Conservation (phyloP, 495 filamentous ascomycete genomes). For the Aspergillus haitiensis region DNA sequence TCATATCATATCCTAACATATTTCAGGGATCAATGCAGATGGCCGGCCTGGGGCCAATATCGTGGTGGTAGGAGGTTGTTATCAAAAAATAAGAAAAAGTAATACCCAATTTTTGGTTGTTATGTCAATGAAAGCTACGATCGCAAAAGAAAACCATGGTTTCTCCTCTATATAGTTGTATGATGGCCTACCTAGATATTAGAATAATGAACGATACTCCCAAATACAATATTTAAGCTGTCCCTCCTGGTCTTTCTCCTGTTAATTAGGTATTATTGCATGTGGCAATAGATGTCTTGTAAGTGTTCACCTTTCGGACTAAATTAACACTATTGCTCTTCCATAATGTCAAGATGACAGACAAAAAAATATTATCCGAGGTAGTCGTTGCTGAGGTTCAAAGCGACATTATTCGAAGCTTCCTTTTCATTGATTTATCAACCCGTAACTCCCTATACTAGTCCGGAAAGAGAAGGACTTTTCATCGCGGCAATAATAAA, state of each 20-base stretch:
- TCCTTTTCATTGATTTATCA: too few species aligned
- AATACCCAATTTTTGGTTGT: not conserved
- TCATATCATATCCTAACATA: conserved; percentile 13
- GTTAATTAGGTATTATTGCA: not conserved
- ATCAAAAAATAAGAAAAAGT: not conserved
- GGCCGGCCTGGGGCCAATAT: conserved; percentile 48
- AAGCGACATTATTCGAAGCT: not conserved
- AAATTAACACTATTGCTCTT: too few species aligned
- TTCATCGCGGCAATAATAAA: not conserved
- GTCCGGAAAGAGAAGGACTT: not conserved
- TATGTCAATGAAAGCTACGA: not conserved
- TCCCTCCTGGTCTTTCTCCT: not conserved
- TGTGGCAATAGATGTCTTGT: too few species aligned
- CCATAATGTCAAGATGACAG: too few species aligned
- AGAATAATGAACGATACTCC: conserved; percentile 1
- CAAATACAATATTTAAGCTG: not conserved
- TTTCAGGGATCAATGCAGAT: conserved; percentile 55
- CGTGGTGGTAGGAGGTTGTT: conserved; percentile 46
- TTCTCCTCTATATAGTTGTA: not conserved
- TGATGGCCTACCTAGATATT: not conserved
- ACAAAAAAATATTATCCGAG: too few species aligned
- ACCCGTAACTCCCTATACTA: not conserved
- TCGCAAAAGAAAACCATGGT: not conserved
- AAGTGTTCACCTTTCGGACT: too few species aligned
- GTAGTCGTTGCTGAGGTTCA: not conserved